A percentile compares a stretch with the other conserved stretches of the same genome.
Conservation (phyloP, 108 stramenopile species). For the Nitzschia sp. region DNA sequence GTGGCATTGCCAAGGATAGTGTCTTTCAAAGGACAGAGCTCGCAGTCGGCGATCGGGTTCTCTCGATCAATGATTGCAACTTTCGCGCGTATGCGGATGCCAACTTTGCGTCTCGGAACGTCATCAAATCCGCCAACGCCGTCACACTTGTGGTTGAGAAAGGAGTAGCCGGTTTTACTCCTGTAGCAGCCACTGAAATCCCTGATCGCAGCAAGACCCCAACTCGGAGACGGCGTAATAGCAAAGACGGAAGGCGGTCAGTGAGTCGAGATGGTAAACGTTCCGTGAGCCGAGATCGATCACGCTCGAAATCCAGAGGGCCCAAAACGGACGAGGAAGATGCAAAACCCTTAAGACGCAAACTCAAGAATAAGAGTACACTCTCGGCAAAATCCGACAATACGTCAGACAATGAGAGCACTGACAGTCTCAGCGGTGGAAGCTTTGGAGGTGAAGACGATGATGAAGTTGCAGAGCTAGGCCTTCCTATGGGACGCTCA, state of each 20-base stretch:
- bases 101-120: conserved; percentile 11
- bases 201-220: not conserved
- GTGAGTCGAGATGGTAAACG: not conserved
- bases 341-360: not conserved
- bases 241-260: not conserved
- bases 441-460: conserved; percentile 4
- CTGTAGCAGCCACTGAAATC: not conserved
- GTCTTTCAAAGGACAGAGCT: conserved; percentile 20
- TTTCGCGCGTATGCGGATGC: conserved; percentile 33
- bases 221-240: not conserved
- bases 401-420: conserved; percentile 8
- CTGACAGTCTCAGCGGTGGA: conserved; percentile 7
- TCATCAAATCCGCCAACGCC: conserved; percentile 14
- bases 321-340: not conserved
- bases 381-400: not conserved
- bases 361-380: not conserved
- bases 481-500: not conserved
- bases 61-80: conserved; percentile 37
- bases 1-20: conserved; percentile 8
- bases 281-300: not conserved
- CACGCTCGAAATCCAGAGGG: not conserved
- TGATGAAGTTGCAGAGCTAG: conserved; percentile 5
- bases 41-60: conserved; percentile 18
- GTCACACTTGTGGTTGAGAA: conserved; percentile 28
- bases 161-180: conserved; percentile 17